phyloP scores from a whole-genome alignment of 2,329 filamentous ascomycete species.

The Fusarium subtropicale region DNA sequence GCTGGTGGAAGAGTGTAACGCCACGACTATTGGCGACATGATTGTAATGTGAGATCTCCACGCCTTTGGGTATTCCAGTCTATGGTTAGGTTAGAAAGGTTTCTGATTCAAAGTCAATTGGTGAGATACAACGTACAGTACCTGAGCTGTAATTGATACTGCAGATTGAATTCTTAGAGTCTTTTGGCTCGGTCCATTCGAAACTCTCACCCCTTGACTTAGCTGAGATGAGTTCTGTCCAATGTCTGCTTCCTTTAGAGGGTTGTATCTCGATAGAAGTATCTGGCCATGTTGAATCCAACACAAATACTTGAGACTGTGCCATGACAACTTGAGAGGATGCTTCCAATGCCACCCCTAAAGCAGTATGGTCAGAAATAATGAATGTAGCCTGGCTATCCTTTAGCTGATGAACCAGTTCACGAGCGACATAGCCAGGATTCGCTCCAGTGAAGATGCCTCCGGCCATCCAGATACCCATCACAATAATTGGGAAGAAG shows the following conservation, averaged over 20 bases:
- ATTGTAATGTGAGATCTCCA: slow-evolving; percentile 82
- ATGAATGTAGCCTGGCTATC: slow-evolving; percentile 77
- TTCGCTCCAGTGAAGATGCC: slow-evolving; percentile 83
- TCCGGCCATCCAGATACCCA: slow-evolving; percentile 81
- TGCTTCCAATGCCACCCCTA: slow-evolving; percentile 75
- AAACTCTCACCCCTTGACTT: slow-evolving; percentile 66
- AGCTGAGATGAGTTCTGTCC: slow-evolving; percentile 70
- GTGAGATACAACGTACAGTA: slow-evolving; percentile 56
- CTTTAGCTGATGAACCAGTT: slow-evolving; percentile 79
- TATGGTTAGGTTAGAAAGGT: slow-evolving; percentile 22
- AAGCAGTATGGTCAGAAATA: slow-evolving; percentile 68
- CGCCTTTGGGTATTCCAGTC: slow-evolving; percentile 86
- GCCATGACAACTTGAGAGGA: slow-evolving; percentile 68
- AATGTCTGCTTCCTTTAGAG: slow-evolving; percentile 59
- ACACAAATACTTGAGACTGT: slow-evolving; percentile 69
- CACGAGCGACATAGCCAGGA: slow-evolving; percentile 73
- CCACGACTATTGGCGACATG: slow-evolving; percentile 78
- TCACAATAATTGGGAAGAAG: slow-evolving; percentile 76
- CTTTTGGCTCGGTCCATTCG: slow-evolving; percentile 69
- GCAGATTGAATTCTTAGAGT: slow-evolving; percentile 66
- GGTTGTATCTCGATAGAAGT: slow-evolving; percentile 44
- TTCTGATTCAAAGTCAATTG: no score
- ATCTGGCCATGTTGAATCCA: slow-evolving; percentile 68
- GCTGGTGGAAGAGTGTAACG: slow-evolving; percentile 58
- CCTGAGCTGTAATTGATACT: slow-evolving; percentile 84